phyloP scores from a whole-genome alignment of 495 filamentous ascomycete genomes.

The Aspergillus sclerotioniger region DNA sequence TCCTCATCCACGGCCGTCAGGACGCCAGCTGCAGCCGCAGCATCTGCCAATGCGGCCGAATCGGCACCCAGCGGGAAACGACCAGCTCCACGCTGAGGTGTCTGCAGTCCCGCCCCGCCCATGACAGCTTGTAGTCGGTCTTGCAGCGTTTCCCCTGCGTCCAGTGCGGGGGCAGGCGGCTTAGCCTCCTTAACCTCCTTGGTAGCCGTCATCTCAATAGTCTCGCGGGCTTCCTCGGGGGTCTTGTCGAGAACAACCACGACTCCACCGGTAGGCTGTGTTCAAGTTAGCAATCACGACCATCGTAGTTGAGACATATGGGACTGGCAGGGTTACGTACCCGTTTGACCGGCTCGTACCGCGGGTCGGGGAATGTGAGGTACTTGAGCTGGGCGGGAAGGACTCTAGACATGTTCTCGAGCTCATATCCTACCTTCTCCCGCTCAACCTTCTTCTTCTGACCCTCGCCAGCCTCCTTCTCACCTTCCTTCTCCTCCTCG shows the following conservation, averaged over 20 bases:
- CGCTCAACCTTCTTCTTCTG: conserved; percentile 86
- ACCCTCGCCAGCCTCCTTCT: conserved; percentile 56
- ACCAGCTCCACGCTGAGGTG: conserved; percentile 40
- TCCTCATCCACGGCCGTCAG: conserved; percentile 85
- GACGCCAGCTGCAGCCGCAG: conserved; percentile 74
- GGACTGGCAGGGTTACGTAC: conserved; percentile 47
- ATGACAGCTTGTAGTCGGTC: conserved; percentile 45
- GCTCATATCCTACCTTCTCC: conserved; percentile 92
- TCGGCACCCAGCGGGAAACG: conserved; percentile 21
- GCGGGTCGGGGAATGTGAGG: conserved; percentile 79
- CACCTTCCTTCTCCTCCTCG: conserved; percentile 64
- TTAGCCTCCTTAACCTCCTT: conserved; percentile 60
- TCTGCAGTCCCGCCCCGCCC: conserved; percentile 35
- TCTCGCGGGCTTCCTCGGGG: conserved; percentile 70
- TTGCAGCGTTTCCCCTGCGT: conserved; percentile 41
- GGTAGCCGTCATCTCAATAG: conserved; percentile 76
- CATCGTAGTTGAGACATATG: conserved; percentile 4
- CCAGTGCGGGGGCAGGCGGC: conserved; percentile 44
- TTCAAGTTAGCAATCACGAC: conserved; percentile 40
- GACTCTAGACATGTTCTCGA: conserved; percentile 96
- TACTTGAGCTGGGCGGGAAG: conserved; percentile 92
- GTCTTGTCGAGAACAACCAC: conserved; percentile 85
- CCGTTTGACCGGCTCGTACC: conserved; percentile 95
- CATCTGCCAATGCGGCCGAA: conserved; percentile 45
- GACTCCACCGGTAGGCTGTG: conserved; percentile 87